Percentiles rank a stretch among this genome's conserved stretches.
Evolutionary conservation across 2,329 filamentous ascomycete species (phyloP).

Genomic region (Cladosporium sp.): DNA sequence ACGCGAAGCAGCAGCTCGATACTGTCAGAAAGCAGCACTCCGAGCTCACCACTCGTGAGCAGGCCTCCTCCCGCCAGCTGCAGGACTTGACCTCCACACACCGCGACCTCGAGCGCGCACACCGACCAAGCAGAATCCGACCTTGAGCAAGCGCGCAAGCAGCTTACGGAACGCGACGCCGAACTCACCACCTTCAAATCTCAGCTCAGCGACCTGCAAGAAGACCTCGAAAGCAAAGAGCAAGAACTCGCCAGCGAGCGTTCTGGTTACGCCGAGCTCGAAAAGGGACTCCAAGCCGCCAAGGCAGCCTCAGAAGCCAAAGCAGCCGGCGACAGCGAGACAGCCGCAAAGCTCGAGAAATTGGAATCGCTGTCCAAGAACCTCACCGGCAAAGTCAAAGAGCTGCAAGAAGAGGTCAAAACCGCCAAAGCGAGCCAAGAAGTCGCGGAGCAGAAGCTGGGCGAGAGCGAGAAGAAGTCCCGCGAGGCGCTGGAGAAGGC

Average conservation of each 20-base stretch:
- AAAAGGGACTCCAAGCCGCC: constrained; percentile 26
- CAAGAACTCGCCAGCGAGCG: constrained; percentile 30
- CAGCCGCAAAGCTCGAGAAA: constrained; percentile 7
- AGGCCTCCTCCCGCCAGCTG: constrained; percentile 17
- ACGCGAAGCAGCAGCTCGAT: constrained; percentile 30
- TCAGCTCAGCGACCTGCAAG: constrained; percentile 23
- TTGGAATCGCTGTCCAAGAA: constrained; percentile 9
- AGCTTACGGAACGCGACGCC: constrained; percentile 42
- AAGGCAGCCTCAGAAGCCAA: constrained; percentile 18
- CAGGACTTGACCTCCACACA: constrained; percentile 23
- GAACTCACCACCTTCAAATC: constrained; percentile 22
- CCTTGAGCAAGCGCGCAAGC: constrained; percentile 19
- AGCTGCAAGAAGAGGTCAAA: constrained; percentile 26
- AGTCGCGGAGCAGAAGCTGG: constrained; percentile 4
- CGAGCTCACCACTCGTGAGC: neutral
- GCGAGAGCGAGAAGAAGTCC: constrained; percentile 15
- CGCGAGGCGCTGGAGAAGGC: constrained; percentile 16
- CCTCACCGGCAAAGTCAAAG: constrained; percentile 21
- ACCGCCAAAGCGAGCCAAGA: neutral
- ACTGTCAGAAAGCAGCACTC: constrained; percentile 15
- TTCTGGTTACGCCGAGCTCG: constrained; percentile 27
- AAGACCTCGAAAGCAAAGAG: constrained; percentile 27
- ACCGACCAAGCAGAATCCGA: constrained; percentile 21
- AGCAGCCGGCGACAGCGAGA: constrained; percentile 5
- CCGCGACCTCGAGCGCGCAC: constrained; percentile 13